These are phyloP conservation scores for Xylaria intraflava DNA, from an alignment of 495 filamentous ascomycete genomes.

Conservation along the genomic window DNA sequence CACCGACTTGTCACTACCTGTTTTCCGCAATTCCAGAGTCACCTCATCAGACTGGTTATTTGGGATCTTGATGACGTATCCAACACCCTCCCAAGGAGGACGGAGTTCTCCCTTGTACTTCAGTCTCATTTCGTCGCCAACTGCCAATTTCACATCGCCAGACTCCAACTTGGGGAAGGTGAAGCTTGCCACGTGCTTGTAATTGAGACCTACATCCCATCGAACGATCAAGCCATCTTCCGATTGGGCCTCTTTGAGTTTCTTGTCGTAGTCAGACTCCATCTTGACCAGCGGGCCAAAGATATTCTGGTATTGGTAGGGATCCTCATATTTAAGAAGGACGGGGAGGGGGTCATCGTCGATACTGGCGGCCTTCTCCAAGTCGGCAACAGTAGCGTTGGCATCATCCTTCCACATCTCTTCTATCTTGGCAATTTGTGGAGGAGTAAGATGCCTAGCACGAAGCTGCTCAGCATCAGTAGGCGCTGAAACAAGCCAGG, in stretches of 20 bases:
- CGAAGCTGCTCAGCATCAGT: slow-evolving; percentile 94
- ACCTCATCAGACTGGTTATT: slow-evolving; percentile 99
- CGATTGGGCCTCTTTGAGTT: slow-evolving; percentile 95
- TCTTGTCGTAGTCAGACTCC: slow-evolving; percentile 99
- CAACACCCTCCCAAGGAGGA: slow-evolving; percentile 93
- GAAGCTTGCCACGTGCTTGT: slow-evolving; percentile 95
- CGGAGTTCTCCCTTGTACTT: slow-evolving; percentile 95
- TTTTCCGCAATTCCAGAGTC: slow-evolving; percentile 78
- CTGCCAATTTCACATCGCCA: slow-evolving; percentile 94
- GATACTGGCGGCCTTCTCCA: slow-evolving; percentile 87
- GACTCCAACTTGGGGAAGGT: slow-evolving; percentile 94
- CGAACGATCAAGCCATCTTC: slow-evolving; percentile 90
- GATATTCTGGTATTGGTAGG: slow-evolving; percentile 98
- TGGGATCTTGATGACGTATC: slow-evolving; percentile 98
- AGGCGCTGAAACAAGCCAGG: slow-evolving; percentile 86
- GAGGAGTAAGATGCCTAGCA: slow-evolving; percentile 86
- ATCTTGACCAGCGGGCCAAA: slow-evolving; percentile 98
- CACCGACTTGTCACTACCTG: slow-evolving; percentile 78
- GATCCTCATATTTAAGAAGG: slow-evolving; percentile 90
- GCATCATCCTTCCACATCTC: slow-evolving; percentile 99
- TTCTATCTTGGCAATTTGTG: slow-evolving; percentile 94
- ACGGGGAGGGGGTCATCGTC: slow-evolving; percentile 96
- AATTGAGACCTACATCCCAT: slow-evolving; percentile 95
- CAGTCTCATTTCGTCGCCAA: slow-evolving; percentile 97
- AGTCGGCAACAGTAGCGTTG: slow-evolving; percentile 78